A percentile compares a stretch with the other conserved stretches of the same genome.
These are phyloP conservation scores for Neurospora tetrasperma DNA, from an alignment of 495 filamentous ascomycete species.

Conservation along the genomic window DNA sequence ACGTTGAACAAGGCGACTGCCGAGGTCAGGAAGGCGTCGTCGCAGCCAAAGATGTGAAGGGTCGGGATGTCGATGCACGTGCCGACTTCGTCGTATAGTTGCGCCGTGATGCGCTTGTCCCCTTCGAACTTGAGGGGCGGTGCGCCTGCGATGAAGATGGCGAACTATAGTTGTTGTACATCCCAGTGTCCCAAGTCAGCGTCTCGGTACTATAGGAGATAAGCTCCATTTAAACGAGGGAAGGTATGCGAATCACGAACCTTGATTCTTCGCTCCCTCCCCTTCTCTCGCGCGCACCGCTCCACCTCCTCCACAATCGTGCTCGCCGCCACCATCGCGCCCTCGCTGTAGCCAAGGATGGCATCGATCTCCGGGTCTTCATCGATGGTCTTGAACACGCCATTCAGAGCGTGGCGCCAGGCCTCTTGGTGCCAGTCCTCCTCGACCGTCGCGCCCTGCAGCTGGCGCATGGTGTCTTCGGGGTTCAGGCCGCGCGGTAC, in stretches of 20 bases:
- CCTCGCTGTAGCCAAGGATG: slow-evolving; percentile 45
- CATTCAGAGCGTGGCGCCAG: slow-evolving; percentile 23
- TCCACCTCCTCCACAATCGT: slow-evolving; percentile 40
- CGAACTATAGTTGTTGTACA: slow-evolving; percentile 23
- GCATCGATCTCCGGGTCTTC: slow-evolving; percentile 34
- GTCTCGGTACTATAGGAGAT: neutral
- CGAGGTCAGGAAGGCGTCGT: slow-evolving; percentile 43
- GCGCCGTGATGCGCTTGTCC: slow-evolving; percentile 21
- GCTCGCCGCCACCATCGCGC: slow-evolving; percentile 39
- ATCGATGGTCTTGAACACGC: slow-evolving; percentile 26
- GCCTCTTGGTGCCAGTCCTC: slow-evolving; percentile 18
- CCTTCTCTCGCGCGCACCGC: slow-evolving; percentile 21
- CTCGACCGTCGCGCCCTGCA: slow-evolving; percentile 20
- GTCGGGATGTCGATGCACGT: slow-evolving; percentile 42
- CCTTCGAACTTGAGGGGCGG: slow-evolving; percentile 37
- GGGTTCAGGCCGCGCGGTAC: slow-evolving; percentile 36
- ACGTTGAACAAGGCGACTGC: slow-evolving; percentile 47
- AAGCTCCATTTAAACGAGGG: no score
- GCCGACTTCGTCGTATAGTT: slow-evolving; percentile 37
- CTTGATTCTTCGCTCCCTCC: slow-evolving; percentile 37
- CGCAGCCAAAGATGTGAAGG: slow-evolving; percentile 45
- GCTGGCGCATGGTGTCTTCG: slow-evolving; percentile 39
- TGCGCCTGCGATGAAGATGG: slow-evolving; percentile 45
- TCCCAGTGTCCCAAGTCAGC: neutral
- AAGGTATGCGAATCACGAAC: neutral